phyloP scores from a whole-genome alignment of 257 asterid species.

The Catharanthus roseus region DNA sequence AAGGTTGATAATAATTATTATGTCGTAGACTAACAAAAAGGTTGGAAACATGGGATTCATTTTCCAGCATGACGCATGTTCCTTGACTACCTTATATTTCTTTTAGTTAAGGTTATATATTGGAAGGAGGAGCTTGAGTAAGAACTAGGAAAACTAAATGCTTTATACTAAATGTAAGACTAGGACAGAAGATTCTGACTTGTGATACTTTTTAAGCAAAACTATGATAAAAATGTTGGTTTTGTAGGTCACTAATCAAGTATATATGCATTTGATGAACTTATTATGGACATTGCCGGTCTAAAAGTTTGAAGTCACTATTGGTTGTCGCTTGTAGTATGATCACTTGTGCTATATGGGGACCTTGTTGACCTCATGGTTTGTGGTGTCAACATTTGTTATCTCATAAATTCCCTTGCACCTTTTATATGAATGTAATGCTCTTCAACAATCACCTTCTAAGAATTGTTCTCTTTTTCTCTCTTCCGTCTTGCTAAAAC shows the following conservation, averaged over 20 bases:
- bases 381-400: not conserved
- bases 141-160: not conserved
- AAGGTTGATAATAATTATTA: not conserved
- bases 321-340: not conserved
- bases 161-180: not conserved
- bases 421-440: not conserved
- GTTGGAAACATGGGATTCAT: too few species aligned
- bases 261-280: not conserved
- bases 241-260: not conserved
- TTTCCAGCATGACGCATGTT: not conserved
- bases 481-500: not conserved
- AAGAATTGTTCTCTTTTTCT: not conserved
- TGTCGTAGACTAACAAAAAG: not conserved
- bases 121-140: not conserved
- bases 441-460: not conserved
- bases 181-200: not conserved
- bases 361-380: not conserved
- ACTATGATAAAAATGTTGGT: not conserved
- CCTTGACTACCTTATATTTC: not conserved
- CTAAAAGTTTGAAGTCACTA: not conserved
- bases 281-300: not conserved
- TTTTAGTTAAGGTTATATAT: too few species aligned
- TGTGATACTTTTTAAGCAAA: not conserved
- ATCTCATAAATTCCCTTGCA: not conserved
- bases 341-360: not conserved